Evolutionary conservation across 108 stramenopile genomes (phyloP), one percentile per base, ranked within the genome.

Genomic region (Discostella stelligeroides): DNA sequence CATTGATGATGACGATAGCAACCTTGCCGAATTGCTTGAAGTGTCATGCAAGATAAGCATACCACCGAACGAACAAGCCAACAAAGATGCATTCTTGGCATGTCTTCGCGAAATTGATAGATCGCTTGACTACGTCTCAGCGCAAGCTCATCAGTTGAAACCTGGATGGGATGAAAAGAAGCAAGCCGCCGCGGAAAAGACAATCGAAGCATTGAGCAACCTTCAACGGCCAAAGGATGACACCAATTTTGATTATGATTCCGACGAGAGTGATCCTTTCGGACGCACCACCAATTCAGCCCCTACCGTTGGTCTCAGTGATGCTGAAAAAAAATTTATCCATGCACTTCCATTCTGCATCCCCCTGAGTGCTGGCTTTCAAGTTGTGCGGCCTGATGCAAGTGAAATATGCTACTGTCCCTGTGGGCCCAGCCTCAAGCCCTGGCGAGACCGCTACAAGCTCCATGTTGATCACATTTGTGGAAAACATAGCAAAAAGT

Each of bases 371-470:
- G 28, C 13, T 4, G 55, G 55, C 27, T 56, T 56, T 56, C 55
- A 56, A n/a, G 4, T 56, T n/a, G 34, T 29, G 0, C 14, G 29
- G 25, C 17, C 6, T 15, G 12, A 14, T 37, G 28, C 28, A 6
- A 34, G 55, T 56, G 14, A 34, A 56, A 56, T 37, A 5, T 56
- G 55, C 55, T 34, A 56, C 55, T 56, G 55, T 15, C 30, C 55
- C 25, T 56, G 55, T 15, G 28, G 55, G 5, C 55, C 55, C 1
- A 34, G 34, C 7, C 28, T 56, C 7, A 28, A 56, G 34, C 55
- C 55, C 28, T 56, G 55, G 30, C 27, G 55, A 28, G 34, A 27
- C 12, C 0, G 14, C 0, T 6, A 56, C 55, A 4, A 56, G 0
- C 9, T 56, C 5, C 34, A 7, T 37, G 9, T 12, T 56, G 12